phyloP scores from a whole-genome alignment of 768 basidiomycete genomes.

The Pholiota molesta region DNA sequence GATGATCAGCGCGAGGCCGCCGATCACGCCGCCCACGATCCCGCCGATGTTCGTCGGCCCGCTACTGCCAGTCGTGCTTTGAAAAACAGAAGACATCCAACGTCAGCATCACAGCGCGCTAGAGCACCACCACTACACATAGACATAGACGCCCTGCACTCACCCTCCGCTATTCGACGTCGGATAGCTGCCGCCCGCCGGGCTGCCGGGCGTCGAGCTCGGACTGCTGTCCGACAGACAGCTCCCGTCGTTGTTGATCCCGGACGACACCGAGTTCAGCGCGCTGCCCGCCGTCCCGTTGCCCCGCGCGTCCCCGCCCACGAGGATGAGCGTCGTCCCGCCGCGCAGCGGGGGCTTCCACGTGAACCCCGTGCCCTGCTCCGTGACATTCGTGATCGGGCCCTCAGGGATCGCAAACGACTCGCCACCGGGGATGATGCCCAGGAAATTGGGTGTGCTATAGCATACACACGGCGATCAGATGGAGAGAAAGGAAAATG shows the following conservation, averaged over 20 bases:
- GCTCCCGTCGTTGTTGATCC: constrained; percentile 47
- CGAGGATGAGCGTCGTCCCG: constrained; percentile 67
- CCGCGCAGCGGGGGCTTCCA: constrained; percentile 69
- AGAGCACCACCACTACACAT: no score
- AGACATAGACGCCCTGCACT: neutral
- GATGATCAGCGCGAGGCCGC: constrained; percentile 51
- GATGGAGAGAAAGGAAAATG: no score
- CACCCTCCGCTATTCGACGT: constrained; percentile 47
- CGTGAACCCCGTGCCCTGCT: constrained; percentile 62
- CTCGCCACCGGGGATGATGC: constrained; percentile 79
- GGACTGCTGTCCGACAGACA: constrained; percentile 68
- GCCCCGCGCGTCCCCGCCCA: constrained; percentile 70
- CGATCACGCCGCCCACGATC: constrained; percentile 63
- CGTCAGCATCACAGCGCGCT: neutral
- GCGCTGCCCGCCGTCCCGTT: constrained; percentile 71
- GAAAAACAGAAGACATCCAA: neutral
- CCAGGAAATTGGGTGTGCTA: constrained; percentile 65
- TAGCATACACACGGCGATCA: neutral
- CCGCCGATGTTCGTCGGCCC: constrained; percentile 43
- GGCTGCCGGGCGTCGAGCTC: constrained; percentile 75
- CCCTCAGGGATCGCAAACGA: constrained; percentile 67
- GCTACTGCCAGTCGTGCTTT: constrained; percentile 18
- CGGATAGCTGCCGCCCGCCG: constrained; percentile 74
- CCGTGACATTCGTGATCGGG: constrained; percentile 41
- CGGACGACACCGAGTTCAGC: constrained; percentile 55